A percentile compares a stretch with the other conserved stretches of the same genome.
phyloP scores from a whole-genome alignment of 768 basidiomycete genomes.

The Lactifluus echinatus region DNA sequence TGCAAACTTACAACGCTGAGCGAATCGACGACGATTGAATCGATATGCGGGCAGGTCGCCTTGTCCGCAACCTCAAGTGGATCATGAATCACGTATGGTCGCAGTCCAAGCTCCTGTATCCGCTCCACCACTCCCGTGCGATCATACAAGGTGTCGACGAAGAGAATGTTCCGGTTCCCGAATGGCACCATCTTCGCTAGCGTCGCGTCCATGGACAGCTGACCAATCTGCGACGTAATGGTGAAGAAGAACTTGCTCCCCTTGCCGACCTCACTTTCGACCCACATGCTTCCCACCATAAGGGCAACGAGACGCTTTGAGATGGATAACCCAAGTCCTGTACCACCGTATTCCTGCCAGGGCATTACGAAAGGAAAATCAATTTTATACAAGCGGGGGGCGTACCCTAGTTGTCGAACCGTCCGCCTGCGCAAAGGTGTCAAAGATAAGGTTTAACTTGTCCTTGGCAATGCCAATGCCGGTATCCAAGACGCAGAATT shows the following conservation, averaged over 20 bases:
- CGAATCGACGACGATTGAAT: conserved; percentile 93
- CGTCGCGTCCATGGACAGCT: conserved; percentile 62
- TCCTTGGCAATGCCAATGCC: conserved; percentile 99
- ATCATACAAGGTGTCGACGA: conserved; percentile 80
- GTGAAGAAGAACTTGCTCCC: conserved; percentile 98
- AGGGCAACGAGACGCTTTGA: conserved; percentile 94
- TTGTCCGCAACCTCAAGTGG: conserved; percentile 78
- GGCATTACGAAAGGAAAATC: neutral
- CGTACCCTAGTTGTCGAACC: conserved; percentile 90
- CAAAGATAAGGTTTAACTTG: conserved; percentile 96
- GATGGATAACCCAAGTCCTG: conserved; percentile 92
- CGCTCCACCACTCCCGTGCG: conserved; percentile 64
- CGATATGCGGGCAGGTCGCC: conserved; percentile 78
- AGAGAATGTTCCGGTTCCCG: conserved; percentile 79
- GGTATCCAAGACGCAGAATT: conserved; percentile 96
- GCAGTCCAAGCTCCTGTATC: conserved; percentile 71
- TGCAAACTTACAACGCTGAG: conserved; percentile 58
- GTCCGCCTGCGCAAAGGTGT: conserved; percentile 98
- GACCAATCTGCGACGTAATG: conserved; percentile 77
- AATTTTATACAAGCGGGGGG: neutral
- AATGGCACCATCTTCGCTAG: conserved; percentile 80
- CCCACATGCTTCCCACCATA: conserved; percentile 99
- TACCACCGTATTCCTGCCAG: conserved; percentile 87
- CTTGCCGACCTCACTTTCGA: conserved; percentile 86
- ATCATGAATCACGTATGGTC: conserved; percentile 65